Percentiles rank a stretch among this genome's conserved stretches.
These are phyloP conservation scores for Zangia roseola DNA, from an alignment of 768 basidiomycete species.

Conservation along the genomic window DNA sequence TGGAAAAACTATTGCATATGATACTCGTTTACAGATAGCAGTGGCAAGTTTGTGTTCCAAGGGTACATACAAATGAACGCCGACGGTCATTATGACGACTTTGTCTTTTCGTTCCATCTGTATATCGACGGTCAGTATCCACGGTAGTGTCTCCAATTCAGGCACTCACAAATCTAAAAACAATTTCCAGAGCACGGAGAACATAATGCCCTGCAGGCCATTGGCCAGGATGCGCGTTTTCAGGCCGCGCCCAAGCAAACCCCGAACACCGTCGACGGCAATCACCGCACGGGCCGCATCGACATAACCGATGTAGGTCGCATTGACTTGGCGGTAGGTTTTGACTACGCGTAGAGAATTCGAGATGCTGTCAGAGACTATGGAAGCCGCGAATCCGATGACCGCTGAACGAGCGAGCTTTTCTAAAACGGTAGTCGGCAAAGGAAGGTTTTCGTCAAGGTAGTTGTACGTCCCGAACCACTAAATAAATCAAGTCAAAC, in stretches of 20 bases:
- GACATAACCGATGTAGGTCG: constrained; percentile 73
- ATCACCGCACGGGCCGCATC: constrained; percentile 79
- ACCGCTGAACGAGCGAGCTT: constrained; percentile 79
- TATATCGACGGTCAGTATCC: not conserved
- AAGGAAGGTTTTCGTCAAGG: constrained; percentile 62
- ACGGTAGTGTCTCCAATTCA: not conserved
- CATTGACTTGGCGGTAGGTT: constrained; percentile 92
- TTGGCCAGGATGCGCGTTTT: constrained; percentile 89
- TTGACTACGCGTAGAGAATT: constrained; percentile 93
- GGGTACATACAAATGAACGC: no score
- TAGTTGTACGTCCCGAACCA: constrained; percentile 90
- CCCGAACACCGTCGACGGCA: constrained; percentile 68
- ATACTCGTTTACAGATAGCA: not conserved
- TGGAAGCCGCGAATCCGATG: constrained; percentile 87
- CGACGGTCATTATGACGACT: not conserved
- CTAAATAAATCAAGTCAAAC: constrained; percentile 33
- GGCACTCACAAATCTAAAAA: constrained; percentile 82
- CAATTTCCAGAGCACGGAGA: constrained; percentile 86
- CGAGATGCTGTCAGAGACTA: constrained; percentile 81
- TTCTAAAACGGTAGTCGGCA: constrained; percentile 47
- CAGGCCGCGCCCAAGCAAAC: constrained; percentile 85
- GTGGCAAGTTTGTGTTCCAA: not conserved
- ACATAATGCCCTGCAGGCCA: constrained; percentile 89
- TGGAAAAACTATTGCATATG: no score
- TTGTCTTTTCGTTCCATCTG: constrained; percentile 38